Conservation (phyloP, 306 rosid genomes). For the Acacia acuminata region DNA sequence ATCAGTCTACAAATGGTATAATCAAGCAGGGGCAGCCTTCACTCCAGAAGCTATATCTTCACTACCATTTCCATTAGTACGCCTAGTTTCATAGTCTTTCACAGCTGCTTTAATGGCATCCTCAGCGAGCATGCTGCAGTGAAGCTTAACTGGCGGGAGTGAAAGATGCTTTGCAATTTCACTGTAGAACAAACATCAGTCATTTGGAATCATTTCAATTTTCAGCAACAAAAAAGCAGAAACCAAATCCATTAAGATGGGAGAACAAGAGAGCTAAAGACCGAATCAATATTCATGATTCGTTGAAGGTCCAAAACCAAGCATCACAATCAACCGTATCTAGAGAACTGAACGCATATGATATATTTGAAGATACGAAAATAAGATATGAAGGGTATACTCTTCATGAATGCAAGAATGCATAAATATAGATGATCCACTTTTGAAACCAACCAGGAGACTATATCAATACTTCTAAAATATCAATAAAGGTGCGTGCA, state of each 20-base stretch:
- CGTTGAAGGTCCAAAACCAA: background rate
- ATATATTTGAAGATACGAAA: background rate
- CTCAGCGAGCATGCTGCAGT: slow-evolving; percentile 99
- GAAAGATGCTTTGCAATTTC: slow-evolving; percentile 97
- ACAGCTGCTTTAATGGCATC: slow-evolving; percentile 99
- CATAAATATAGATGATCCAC: background rate
- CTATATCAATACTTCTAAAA: background rate
- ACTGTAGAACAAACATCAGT: slow-evolving; percentile 45
- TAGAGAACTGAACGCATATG: background rate
- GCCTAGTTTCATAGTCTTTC: slow-evolving; percentile 81
- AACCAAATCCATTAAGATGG: background rate
- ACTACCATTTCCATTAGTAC: slow-evolving; percentile 30
- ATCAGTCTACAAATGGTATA: slow-evolving; percentile 13
- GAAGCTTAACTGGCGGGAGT: slow-evolving; percentile 97
- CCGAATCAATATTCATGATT: background rate
- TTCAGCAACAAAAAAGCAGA: background rate
- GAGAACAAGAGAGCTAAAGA: background rate
- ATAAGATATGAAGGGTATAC: background rate
- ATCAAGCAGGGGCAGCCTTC: slow-evolving; percentile 45
- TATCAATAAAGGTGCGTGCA: background rate
- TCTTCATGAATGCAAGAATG: background rate
- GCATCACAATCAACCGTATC: background rate
- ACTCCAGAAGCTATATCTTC: slow-evolving; percentile 34
- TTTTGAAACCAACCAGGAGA: slow-evolving; percentile 15
- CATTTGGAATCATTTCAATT: slow-evolving; percentile 10